Percentiles rank a stretch among this genome's conserved stretches.
Evolutionary conservation across 2,329 filamentous ascomycete genomes (phyloP).

Genomic region (Nemania abortiva): DNA sequence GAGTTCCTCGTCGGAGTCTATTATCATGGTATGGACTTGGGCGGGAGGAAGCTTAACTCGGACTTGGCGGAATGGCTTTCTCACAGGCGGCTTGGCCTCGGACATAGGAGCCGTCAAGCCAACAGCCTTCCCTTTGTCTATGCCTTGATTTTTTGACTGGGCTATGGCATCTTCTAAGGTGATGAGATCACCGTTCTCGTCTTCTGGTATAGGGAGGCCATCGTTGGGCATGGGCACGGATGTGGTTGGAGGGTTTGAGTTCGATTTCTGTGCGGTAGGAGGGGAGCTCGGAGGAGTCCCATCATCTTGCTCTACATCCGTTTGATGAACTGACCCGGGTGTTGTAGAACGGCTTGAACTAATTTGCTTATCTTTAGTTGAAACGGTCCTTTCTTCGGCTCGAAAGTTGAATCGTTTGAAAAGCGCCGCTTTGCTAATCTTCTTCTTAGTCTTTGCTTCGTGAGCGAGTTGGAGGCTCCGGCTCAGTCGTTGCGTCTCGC

Average conservation of each 20-base stretch:
- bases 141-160: constrained; percentile 58
- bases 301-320: constrained; percentile 64
- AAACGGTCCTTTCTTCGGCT: constrained; percentile 54
- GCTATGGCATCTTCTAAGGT: constrained; percentile 54
- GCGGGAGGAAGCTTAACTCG: constrained; percentile 63
- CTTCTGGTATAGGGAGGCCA: constrained; percentile 36
- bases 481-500: constrained; percentile 91
- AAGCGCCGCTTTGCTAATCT: constrained; percentile 84
- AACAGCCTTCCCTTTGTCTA: constrained; percentile 71
- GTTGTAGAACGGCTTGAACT: constrained; percentile 69
- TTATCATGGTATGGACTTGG: constrained; percentile 54
- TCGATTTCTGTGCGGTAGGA: constrained; percentile 54
- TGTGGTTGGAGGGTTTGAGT: constrained; percentile 24
- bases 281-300: constrained; percentile 82
- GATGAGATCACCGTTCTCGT: constrained; percentile 54
- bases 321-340: constrained; percentile 58
- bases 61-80: constrained; percentile 60
- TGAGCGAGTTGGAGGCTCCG: constrained; percentile 92
- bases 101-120: constrained; percentile 47
- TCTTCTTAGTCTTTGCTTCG: constrained; percentile 90
- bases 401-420: constrained; percentile 87
- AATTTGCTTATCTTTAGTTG: constrained; percentile 53
- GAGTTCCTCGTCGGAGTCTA: constrained; percentile 71
- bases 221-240: constrained; percentile 28
- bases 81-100: constrained; percentile 46